Percentiles rank a stretch among this genome's conserved stretches.
Conservation (phyloP, 345 rosid genomes). For the Balakata baccata region DNA sequence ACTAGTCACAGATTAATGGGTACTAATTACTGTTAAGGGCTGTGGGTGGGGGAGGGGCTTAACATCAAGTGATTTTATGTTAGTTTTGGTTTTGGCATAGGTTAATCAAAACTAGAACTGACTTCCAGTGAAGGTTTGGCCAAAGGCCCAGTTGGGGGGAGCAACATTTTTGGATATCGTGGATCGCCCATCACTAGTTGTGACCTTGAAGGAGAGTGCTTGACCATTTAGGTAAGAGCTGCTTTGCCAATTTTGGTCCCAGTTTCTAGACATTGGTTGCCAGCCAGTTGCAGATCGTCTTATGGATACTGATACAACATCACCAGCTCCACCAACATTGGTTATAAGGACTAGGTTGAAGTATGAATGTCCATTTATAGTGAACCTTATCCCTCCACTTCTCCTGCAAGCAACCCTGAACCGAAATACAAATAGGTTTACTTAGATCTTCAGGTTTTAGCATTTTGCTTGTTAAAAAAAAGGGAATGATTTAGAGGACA, state of each 20-base stretch:
- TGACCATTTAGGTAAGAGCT: conserved; percentile 23
- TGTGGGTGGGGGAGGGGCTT: no score
- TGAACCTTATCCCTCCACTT: conserved; percentile 27
- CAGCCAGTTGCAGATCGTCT: conserved; percentile 23
- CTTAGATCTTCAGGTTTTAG: no score
- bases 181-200: conserved; percentile 20
- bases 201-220: conserved; percentile 27
- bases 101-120: conserved; percentile 12
- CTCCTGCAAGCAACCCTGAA: conserved; percentile 25
- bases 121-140: conserved; percentile 25
- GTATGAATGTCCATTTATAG: conserved; percentile 27
- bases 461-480: no score
- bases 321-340: conserved; percentile 33
- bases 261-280: conserved; percentile 31
- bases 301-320: conserved; percentile 17
- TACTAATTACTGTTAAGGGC: not conserved
- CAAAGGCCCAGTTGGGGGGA: conserved; percentile 29
- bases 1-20: not conserved
- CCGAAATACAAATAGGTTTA: not conserved
- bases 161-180: conserved; percentile 21
- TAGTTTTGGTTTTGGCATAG: not conserved
- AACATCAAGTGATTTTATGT: no score
- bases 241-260: conserved; percentile 36
- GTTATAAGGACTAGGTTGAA: conserved; percentile 29
- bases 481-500: no score